Conservation (phyloP, 2,329 filamentous ascomycete species). For the Scleromitrula shiraiana region DNA sequence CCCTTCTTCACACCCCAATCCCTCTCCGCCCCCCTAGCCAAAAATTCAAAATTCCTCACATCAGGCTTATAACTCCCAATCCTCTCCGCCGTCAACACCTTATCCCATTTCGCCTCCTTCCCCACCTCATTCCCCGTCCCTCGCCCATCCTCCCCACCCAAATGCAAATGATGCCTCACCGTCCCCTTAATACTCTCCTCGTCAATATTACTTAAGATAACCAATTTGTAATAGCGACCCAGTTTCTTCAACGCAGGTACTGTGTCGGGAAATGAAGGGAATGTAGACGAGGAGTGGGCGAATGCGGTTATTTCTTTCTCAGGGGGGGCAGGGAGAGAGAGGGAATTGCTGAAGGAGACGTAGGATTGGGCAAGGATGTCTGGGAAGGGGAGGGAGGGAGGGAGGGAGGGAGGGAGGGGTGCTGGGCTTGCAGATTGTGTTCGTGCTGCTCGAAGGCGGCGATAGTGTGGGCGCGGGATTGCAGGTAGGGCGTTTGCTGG, state of each 20-base stretch:
- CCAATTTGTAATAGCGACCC: slow-evolving; percentile 38
- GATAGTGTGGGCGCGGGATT: slow-evolving; percentile 3
- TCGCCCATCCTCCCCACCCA: too few relatives aligned
- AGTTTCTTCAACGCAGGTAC: slow-evolving; percentile 36
- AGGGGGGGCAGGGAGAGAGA: slow-evolving; percentile 27
- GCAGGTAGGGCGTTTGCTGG: background rate
- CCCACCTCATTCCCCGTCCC: background rate
- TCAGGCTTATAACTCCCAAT: slow-evolving; percentile 65
- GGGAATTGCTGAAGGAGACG: too few relatives aligned
- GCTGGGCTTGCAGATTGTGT: slow-evolving; percentile 32
- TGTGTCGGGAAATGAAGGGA: slow-evolving; percentile 41
- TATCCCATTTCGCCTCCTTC: slow-evolving; percentile 44
- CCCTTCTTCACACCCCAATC: slow-evolving; percentile 46
- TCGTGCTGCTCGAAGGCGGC: slow-evolving; percentile 10
- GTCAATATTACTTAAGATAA: slow-evolving; percentile 50
- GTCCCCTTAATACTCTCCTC: slow-evolving; percentile 37
- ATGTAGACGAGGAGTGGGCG: slow-evolving; percentile 33
- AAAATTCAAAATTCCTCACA: slow-evolving; percentile 54
- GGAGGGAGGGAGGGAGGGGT: slow-evolving; percentile 42
- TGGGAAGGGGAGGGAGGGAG: slow-evolving; percentile 35
- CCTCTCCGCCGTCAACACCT: slow-evolving; percentile 59
- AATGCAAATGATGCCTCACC: slow-evolving; percentile 36
- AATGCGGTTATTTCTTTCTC: too few relatives aligned
- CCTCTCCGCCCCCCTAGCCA: slow-evolving; percentile 44
- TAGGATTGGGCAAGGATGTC: slow-evolving; percentile 15